phyloP scores from a whole-genome alignment of 2,329 filamentous ascomycete genomes.

The Lachnellula cervina region DNA sequence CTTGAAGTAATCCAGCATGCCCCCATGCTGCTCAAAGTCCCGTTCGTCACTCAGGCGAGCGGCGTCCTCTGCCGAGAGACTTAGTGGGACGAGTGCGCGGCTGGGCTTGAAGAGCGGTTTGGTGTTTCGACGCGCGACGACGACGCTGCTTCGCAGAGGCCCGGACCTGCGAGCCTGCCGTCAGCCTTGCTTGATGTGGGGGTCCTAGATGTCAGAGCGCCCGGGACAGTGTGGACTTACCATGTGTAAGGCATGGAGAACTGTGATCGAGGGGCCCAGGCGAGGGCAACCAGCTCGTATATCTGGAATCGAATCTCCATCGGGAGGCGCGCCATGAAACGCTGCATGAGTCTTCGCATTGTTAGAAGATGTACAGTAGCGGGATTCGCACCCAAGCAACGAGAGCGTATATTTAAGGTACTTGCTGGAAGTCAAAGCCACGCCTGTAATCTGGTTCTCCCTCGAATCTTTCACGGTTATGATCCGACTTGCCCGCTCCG shows the following conservation, averaged over 20 bases:
- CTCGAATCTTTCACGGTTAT: not conserved
- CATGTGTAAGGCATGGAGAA: not conserved
- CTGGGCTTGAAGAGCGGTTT: not conserved
- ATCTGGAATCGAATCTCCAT: not conserved
- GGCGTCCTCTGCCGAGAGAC: not conserved
- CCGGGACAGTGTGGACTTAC: too few relatives aligned
- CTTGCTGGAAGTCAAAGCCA: not conserved
- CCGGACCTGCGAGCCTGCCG: too few relatives aligned
- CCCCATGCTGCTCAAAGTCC: not conserved
- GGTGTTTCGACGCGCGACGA: not conserved
- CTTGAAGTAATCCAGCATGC: not conserved
- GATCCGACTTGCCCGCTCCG: not conserved
- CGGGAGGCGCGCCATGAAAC: not conserved
- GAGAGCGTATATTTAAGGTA: not conserved
- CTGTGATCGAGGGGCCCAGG: not conserved
- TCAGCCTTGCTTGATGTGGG: too few relatives aligned
- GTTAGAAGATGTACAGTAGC: not conserved
- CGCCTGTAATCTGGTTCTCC: not conserved
- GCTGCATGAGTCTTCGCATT: not conserved
- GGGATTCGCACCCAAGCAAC: not conserved
- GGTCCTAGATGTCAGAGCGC: too few relatives aligned
- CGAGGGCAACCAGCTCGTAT: not conserved
- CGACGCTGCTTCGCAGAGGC: not conserved
- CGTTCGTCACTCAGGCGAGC: not conserved
- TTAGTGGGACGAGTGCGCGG: not conserved